Base-by-base conservation (phyloP, 371 early-diverging fungal species). In the Fennellomyces sp. region DNA sequence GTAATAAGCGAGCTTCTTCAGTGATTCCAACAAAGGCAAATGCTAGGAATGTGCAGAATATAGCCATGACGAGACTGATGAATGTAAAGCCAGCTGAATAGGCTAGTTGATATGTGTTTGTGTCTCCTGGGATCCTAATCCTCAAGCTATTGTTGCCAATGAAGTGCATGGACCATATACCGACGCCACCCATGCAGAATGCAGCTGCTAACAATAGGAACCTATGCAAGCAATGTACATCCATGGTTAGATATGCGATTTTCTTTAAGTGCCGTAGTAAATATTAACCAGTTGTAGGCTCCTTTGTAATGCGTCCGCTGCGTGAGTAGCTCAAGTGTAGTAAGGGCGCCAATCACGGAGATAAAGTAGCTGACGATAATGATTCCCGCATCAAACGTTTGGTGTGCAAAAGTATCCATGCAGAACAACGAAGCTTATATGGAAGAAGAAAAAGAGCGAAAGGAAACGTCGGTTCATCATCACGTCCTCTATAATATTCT, bases 81-180 rank as follows among this genome's bases (percentile, higher is more conserved):
- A 76, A 72, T 2, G 80, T 80, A 35, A 64, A 76, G 26, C 76
- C 80, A 26, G 69, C 49, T 6, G 62, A 11, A 45, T 80, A 80
- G 4, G 62, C 64, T 7, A 80, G 48, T 19, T 74, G 71, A 52
- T 68, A 69, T 19, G 17, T 12, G 4, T 25, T 25, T 4, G 2
- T 21, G 6, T 52, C 48, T 12, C 25, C 65, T 19, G 56, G 39
- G 11, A 64, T 52, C 3, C 29, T 52, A 10, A 78, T 27, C 7
- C 62, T 73, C 47, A 79, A 30, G 12, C 72, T 60, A 39, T 79
- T 76, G 48, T 79, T 76, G n/a, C 70, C 76, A 23, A 74, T 70
- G 39, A 80, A 80, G 61, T 80, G 81, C 81, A 77, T 80, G 19
- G 74, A 73, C 81, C 81, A 80, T 5, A 80, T 72, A 41, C 66